Conservation (phyloP, 2,329 filamentous ascomycete species). For the Beauveria caledonica region DNA sequence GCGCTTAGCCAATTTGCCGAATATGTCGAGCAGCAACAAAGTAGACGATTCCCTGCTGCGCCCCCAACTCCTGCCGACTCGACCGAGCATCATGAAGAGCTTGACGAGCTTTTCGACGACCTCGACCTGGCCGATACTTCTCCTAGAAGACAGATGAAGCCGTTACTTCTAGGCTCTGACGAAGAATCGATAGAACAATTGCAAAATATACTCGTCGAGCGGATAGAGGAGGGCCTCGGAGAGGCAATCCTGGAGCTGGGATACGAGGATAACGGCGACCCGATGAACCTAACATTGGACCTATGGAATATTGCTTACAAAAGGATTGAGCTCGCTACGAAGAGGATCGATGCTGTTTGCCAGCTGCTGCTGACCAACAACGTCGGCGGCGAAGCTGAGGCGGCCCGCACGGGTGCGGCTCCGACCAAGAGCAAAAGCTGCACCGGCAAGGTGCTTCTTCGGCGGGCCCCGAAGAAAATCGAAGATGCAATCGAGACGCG, state of each 20-base stretch:
- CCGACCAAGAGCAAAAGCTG: slow-evolving; percentile 63
- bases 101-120: slow-evolving; percentile 86
- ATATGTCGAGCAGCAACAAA: slow-evolving; percentile 92
- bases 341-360: slow-evolving; percentile 61
- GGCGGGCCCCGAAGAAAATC: slow-evolving; percentile 61
- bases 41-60: slow-evolving; percentile 50
- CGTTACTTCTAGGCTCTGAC: slow-evolving; percentile 60
- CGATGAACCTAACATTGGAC: slow-evolving; percentile 64
- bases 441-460: slow-evolving; percentile 79
- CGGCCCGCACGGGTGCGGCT: slow-evolving; percentile 42
- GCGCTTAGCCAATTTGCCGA: slow-evolving; percentile 95
- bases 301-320: slow-evolving; percentile 69
- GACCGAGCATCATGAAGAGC: slow-evolving; percentile 62
- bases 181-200: slow-evolving; percentile 57
- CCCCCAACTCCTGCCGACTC: slow-evolving; percentile 21
- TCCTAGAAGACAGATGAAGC: slow-evolving; percentile 60
- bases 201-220: slow-evolving; percentile 53
- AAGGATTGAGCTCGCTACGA: slow-evolving; percentile 58
- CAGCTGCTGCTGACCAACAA: slow-evolving; percentile 84
- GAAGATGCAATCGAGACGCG: slow-evolving; percentile 92
- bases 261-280: slow-evolving; percentile 80
- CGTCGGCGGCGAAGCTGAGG: slow-evolving; percentile 70
- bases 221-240: slow-evolving; percentile 75
- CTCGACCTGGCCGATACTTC: slow-evolving; percentile 70
- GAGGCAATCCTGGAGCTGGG: slow-evolving; percentile 90